A percentile compares a stretch with the other conserved stretches of the same genome.
Evolutionary conservation across 257 asterid species (phyloP).

Genomic region (Lithospermum erythrorhizon): DNA sequence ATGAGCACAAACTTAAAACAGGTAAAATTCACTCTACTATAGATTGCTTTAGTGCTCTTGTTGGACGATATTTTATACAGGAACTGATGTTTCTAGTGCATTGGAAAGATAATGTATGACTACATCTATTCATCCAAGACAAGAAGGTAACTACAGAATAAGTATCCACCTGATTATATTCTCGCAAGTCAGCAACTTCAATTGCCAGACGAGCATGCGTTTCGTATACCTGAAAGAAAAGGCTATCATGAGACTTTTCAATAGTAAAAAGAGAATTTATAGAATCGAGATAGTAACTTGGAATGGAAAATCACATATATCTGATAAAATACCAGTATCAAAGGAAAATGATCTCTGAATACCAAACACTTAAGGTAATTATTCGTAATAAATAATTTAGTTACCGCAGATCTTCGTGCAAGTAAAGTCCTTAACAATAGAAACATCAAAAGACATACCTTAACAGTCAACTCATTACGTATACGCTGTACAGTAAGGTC

Average conservation of each 20-base stretch:
- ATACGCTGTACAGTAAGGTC: constrained; percentile 96
- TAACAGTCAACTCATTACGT: constrained; percentile 81
- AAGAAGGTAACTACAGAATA: neutral
- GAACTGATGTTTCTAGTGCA: neutral
- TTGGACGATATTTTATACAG: neutral
- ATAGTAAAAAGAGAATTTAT: neutral
- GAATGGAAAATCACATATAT: neutral
- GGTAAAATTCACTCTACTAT: neutral
- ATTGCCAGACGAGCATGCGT: constrained; percentile 95
- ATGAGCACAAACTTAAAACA: neutral
- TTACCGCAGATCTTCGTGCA: neutral
- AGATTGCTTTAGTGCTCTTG: neutral
- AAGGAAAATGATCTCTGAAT: neutral
- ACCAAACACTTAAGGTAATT: neutral
- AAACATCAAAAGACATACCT: constrained; percentile 36
- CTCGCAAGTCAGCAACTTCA: constrained; percentile 87
- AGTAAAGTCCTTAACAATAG: neutral
- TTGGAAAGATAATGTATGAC: neutral
- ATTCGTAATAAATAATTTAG: too few relatives aligned
- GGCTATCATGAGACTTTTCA: neutral
- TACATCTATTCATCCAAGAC: neutral
- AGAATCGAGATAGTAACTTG: neutral
- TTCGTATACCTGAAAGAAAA: constrained; percentile 77
- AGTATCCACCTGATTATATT: constrained; percentile 77
- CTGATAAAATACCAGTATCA: neutral